Evolutionary conservation across 2,329 filamentous ascomycete species (phyloP).

Genomic region (Grosmannia huntii): DNA sequence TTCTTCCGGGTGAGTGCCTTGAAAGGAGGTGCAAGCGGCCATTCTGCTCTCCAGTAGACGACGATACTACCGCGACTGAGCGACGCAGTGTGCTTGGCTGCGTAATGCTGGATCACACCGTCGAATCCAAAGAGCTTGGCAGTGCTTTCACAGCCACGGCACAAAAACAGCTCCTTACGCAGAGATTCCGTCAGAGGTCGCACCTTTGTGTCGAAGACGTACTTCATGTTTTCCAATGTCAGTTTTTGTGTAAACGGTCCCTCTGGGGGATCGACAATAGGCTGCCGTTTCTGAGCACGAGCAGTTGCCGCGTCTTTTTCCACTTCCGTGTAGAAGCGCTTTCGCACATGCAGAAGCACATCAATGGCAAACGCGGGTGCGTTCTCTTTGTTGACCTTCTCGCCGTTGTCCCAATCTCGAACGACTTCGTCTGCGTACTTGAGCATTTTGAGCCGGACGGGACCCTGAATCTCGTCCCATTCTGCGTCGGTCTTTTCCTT

Average conservation of each 20-base stretch:
- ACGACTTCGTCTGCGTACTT: slow-evolving; percentile 57
- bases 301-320: slow-evolving; percentile 37
- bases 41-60: slow-evolving; percentile 69
- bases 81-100: slow-evolving; percentile 62
- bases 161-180: slow-evolving; percentile 63
- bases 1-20: slow-evolving; percentile 40
- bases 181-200: slow-evolving; percentile 53
- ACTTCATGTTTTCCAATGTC: slow-evolving; percentile 76
- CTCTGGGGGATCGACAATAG: slow-evolving; percentile 33
- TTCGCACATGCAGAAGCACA: slow-evolving; percentile 53
- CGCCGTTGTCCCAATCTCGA: slow-evolving; percentile 50
- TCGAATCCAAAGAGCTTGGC: slow-evolving; percentile 64
- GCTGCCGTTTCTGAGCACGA: slow-evolving; percentile 30
- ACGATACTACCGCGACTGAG: slow-evolving; percentile 61
- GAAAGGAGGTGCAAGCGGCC: slow-evolving; percentile 66
- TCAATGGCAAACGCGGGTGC: slow-evolving; percentile 59
- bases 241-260: slow-evolving; percentile 48
- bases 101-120: slow-evolving; percentile 70
- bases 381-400: slow-evolving; percentile 49
- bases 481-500: slow-evolving; percentile 49
- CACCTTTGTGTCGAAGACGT: slow-evolving; percentile 67
- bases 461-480: slow-evolving; percentile 59
- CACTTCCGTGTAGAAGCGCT: slow-evolving; percentile 51
- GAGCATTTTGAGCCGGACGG: slow-evolving; percentile 51
- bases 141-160: slow-evolving; percentile 52